phyloP scores from a whole-genome alignment of 2,329 filamentous ascomycete genomes.

The Nigrospora oryzae region DNA sequence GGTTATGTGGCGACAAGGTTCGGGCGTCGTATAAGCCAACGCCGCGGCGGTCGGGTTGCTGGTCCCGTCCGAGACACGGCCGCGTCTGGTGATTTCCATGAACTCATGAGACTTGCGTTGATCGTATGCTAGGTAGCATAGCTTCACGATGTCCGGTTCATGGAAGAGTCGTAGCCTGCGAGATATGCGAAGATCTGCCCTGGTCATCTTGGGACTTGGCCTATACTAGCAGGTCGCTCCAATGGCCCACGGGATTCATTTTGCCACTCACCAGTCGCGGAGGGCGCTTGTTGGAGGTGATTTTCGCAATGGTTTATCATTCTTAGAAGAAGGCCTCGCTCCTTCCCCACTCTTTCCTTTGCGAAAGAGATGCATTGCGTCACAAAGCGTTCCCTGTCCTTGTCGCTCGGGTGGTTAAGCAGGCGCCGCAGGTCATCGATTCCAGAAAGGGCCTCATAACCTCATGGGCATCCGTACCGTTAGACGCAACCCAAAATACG shows the following conservation, averaged over 20 bases:
- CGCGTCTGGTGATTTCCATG: not conserved
- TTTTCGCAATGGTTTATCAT: conserved; percentile 1
- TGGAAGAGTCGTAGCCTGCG: conserved; percentile 1
- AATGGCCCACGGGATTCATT: no score
- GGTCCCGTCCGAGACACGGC: not conserved
- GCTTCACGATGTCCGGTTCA: not conserved
- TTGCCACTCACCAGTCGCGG: no score
- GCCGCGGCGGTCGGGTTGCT: not conserved
- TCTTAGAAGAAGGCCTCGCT: conserved; percentile 1
- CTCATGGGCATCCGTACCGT: conserved; percentile 12
- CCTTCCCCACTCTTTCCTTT: conserved; percentile 6
- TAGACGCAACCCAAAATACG: conserved; percentile 35
- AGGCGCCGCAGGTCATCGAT: conserved; percentile 11
- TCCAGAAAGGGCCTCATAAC: conserved; percentile 21
- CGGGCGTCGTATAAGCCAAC: no score
- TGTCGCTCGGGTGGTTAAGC: not conserved
- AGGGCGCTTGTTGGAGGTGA: not conserved
- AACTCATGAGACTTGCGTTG: conserved; percentile 2
- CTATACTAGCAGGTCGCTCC: no score
- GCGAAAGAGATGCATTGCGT: conserved; percentile 10
- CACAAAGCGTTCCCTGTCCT: conserved; percentile 9
- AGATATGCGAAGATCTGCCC: not conserved
- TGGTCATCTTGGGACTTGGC: not conserved
- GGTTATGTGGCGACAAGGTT: no score
- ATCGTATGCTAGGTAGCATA: conserved; percentile 2